A percentile compares a stretch with the other conserved stretches of the same genome.
phyloP scores from a whole-genome alignment of 306 rosid genomes.

The Elaeagnus macrophylla region DNA sequence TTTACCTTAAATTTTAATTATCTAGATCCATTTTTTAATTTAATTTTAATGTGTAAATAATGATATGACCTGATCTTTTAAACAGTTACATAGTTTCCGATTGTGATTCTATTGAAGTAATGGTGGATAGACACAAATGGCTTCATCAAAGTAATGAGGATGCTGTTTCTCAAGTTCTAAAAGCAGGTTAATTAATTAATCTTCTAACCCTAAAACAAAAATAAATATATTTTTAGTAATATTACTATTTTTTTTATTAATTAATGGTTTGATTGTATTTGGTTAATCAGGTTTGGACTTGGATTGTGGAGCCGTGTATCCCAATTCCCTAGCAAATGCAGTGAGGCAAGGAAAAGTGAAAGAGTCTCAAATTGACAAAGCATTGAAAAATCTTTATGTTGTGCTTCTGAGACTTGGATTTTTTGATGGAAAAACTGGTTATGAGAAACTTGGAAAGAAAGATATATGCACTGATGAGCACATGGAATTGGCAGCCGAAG shows the following conservation, averaged over 20 bases:
- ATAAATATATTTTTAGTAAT: not conserved
- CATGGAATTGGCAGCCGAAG: constrained; percentile 16
- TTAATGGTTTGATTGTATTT: not conserved
- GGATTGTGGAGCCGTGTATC: constrained; percentile 15
- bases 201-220: not conserved
- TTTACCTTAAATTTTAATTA: not conserved
- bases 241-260: not conserved
- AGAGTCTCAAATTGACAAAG: constrained; percentile 12
- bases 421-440: constrained; percentile 17
- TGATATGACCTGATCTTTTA: not conserved
- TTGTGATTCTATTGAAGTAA: constrained; percentile 21
- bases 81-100: constrained; percentile 21
- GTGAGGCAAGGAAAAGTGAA: constrained; percentile 11
- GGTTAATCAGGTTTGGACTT: constrained; percentile 11
- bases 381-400: constrained; percentile 7
- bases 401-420: constrained; percentile 19
- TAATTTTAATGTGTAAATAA: not conserved
- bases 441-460: constrained; percentile 2
- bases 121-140: constrained; percentile 12
- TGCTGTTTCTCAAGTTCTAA: constrained; percentile 16
- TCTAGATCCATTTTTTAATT: not conserved
- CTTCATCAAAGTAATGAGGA: constrained; percentile 5
- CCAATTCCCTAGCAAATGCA: constrained; percentile 1
- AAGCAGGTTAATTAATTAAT: constrained; percentile 11
- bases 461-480: constrained; percentile 14